Conservation (phyloP, 225 moss, liverwort and hornwort species). For the Polytrichum commune region DNA sequence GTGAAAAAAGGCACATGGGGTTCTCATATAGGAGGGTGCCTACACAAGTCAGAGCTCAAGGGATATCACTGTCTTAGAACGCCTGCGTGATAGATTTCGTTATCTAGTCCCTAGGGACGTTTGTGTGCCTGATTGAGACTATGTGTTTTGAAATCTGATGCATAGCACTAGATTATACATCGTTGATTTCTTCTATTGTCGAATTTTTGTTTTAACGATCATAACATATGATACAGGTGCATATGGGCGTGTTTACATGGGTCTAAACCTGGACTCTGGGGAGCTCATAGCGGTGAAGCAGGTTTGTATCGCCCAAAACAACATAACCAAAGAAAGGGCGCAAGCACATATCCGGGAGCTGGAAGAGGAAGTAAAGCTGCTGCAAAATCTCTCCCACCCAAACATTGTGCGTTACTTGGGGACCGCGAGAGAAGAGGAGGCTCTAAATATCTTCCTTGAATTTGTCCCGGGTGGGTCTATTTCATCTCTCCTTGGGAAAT, state of each 20-base stretch:
- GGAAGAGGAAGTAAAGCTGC: conserved; percentile 92
- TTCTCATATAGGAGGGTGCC: too few species aligned
- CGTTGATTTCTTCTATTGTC: not conserved
- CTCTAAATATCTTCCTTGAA: conserved; percentile 92
- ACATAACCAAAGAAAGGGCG: conserved; percentile 82
- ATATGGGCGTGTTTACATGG: conserved; percentile 98
- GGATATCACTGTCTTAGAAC: too few species aligned
- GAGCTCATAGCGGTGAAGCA: conserved; percentile 97
- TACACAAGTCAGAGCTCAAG: too few species aligned
- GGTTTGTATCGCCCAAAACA: conserved; percentile 77
- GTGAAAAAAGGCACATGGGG: too few species aligned
- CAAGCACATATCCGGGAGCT: conserved; percentile 88
- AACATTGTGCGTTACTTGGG: conserved; percentile 97
- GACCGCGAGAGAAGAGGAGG: conserved; percentile 85
- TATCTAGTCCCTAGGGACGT: too few species aligned
- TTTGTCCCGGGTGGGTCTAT: conserved; percentile 96
- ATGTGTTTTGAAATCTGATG: not conserved
- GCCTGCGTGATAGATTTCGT: too few species aligned
- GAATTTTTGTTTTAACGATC: not conserved
- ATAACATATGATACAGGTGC: conserved; percentile 52
- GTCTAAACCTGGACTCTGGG: conserved; percentile 94
- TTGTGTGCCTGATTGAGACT: not conserved
- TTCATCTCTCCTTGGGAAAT: conserved; percentile 88
- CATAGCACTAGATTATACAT: not conserved
- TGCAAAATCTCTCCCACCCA: conserved; percentile 88